phyloP scores from a whole-genome alignment of 805 yeast species.

The Isabelozyma gotoi region DNA sequence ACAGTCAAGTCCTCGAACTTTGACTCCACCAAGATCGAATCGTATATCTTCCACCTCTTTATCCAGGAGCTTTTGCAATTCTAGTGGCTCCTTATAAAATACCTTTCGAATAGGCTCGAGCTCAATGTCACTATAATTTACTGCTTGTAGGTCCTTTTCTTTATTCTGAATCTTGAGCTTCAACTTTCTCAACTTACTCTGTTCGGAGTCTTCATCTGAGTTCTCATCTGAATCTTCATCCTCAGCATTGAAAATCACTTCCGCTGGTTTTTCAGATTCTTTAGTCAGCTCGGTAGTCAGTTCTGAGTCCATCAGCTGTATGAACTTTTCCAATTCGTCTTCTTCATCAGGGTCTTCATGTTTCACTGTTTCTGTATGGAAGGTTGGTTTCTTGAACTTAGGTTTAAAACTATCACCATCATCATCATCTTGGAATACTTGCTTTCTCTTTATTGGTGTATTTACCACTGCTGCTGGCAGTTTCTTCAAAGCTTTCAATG shows the following conservation, averaged over 20 bases:
- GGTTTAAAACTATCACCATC: conserved; percentile 22
- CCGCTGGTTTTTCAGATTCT: conserved; percentile 12
- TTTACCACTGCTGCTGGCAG: not conserved
- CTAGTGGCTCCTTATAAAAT: conserved; percentile 64
- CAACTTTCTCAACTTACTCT: conserved; percentile 32
- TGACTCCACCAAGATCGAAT: conserved; percentile 58
- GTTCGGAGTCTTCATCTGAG: conserved; percentile 34
- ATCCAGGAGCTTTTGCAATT: conserved; percentile 44
- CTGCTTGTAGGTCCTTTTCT: conserved; percentile 49
- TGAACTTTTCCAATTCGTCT: conserved; percentile 20
- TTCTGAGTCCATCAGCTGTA: conserved; percentile 3
- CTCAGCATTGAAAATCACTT: conserved; percentile 9
- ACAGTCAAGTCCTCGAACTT: conserved; percentile 56
- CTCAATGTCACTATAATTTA: conserved; percentile 44
- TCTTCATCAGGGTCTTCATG: conserved; percentile 39
- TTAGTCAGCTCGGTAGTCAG: not conserved
- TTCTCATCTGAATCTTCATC: conserved; percentile 15
- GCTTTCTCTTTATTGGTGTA: conserved; percentile 6
- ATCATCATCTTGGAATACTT: conserved; percentile 24
- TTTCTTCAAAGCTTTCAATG: not conserved
- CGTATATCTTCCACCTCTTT: conserved; percentile 60
- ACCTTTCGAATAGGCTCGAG: conserved; percentile 57
- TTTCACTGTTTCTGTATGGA: conserved; percentile 12
- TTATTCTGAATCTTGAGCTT: conserved; percentile 44
- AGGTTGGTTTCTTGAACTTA: conserved; percentile 19